A percentile compares a stretch with the other conserved stretches of the same genome.
Evolutionary conservation across 768 basidiomycete species (phyloP).

Genomic region (Psilocybe subaeruginosa): DNA sequence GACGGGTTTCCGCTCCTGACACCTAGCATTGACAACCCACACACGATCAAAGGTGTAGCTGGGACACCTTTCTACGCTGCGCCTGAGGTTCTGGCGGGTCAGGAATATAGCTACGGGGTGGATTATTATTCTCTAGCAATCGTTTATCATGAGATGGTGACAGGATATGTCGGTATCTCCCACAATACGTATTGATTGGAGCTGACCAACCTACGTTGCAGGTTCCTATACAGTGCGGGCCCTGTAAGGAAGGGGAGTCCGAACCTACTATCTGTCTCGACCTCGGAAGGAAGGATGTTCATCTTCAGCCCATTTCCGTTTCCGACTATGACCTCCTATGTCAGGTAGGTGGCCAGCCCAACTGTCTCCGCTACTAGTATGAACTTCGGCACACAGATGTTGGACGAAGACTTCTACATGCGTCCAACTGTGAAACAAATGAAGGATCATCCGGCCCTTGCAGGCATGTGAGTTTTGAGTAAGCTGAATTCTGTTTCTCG

Average conservation of each 20-base stretch:
- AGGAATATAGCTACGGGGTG: conserved; percentile 55
- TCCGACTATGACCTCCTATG: conserved; percentile 18
- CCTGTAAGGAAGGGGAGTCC: not conserved
- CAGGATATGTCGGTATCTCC: conserved; percentile 19
- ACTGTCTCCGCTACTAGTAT: not conserved
- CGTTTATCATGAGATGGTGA: conserved; percentile 25
- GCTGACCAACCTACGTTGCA: not conserved
- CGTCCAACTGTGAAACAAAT: conserved; percentile 19
- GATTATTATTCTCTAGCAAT: conserved; percentile 26
- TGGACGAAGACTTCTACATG: conserved; percentile 16
- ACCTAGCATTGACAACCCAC: conserved; percentile 23
- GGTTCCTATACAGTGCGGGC: conserved; percentile 6
- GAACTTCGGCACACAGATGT: conserved; percentile 12
- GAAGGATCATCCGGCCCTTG: conserved; percentile 19
- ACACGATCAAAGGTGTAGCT: conserved; percentile 40
- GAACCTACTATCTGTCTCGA: conserved; percentile 10
- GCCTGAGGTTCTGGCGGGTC: conserved; percentile 90
- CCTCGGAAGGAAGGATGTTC: conserved; percentile 16
- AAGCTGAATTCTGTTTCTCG: not conserved
- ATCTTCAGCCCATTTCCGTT: conserved; percentile 19
- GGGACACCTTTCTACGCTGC: conserved; percentile 95
- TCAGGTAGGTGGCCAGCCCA: not conserved
- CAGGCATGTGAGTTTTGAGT: conserved; percentile 14
- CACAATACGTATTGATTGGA: not conserved
- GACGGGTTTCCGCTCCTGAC: conserved; percentile 22